Percentiles rank a stretch among this genome's conserved stretches.
phyloP scores from a whole-genome alignment of 2,329 filamentous ascomycete genomes.

The Colletotrichum plurivorum region DNA sequence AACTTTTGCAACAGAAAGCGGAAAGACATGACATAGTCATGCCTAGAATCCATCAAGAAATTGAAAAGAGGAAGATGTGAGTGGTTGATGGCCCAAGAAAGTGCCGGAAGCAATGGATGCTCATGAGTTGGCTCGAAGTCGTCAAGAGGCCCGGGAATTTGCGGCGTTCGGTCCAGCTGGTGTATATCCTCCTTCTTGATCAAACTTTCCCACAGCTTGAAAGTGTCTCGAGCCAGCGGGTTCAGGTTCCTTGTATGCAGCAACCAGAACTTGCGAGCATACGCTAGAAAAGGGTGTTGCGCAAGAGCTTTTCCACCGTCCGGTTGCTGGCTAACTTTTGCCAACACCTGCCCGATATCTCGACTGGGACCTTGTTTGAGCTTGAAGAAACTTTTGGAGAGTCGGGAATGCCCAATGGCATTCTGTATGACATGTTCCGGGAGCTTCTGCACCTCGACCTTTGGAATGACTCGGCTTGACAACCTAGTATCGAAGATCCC shows the following conservation, averaged over 20 bases:
- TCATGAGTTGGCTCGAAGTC: not conserved
- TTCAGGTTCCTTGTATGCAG: not conserved
- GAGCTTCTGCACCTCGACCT: not conserved
- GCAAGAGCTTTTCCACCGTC: no score
- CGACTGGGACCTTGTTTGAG: not conserved
- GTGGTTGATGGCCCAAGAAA: not conserved
- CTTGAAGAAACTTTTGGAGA: not conserved
- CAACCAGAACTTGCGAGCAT: not conserved
- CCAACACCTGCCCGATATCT: not conserved
- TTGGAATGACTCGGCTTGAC: not conserved
- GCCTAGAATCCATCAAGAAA: not conserved
- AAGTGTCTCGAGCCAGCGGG: not conserved
- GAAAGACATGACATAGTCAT: not conserved
- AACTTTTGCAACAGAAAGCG: not conserved
- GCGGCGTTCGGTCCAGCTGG: not conserved
- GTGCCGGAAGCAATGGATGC: not conserved
- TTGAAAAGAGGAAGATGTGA: not conserved
- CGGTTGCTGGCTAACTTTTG: not conserved
- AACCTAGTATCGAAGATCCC: constrained; percentile 41
- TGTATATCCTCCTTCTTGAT: not conserved
- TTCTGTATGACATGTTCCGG: not conserved
- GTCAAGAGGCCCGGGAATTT: not conserved
- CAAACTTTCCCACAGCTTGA: not conserved
- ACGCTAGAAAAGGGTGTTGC: not conserved
- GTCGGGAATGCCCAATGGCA: not conserved